Evolutionary conservation across 805 yeast genomes (phyloP), one percentile per base, ranked within the genome.

Genomic region (Pichia thaimueangensis): DNA sequence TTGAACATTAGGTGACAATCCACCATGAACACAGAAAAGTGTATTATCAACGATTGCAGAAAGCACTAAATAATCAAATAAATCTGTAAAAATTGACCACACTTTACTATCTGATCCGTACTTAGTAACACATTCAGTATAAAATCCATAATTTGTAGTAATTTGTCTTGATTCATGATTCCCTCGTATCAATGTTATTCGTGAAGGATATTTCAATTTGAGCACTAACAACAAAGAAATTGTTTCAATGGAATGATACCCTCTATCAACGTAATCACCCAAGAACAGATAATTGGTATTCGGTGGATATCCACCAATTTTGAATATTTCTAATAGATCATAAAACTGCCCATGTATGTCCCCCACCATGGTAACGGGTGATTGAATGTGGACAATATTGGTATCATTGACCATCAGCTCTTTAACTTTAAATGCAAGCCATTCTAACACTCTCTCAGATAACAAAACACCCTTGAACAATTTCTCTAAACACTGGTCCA

Each of bases 291-390:
- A 93, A 63, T 91, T 93, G 2, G 97, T 93, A 55, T 83, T 83
- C 0, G 98, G 97, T 4, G 95, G 84, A 39, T 77, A 75, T 0
- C 97, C 98, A 1, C 97, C 97, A 30, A 91, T 93, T 46, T 82
- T 78, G 64, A 93, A 93, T 27, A 93, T 87, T 60, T 93, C 98
- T 24, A 93, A 63, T 42, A 93, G 67, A 60, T 93, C 98, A 59
- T 89, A 94, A 57, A 86, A 93, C 63, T 93, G 98, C 8, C 97
- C 98, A 56, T 93, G 98, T 35, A 93, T 91, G 58, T 93, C 98
- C 2, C 98, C 98, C 5, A 93, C 97, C 7, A 93, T 86, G 0
- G 97, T 87, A 10, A 93, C 86, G 1, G 98, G 98, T 2, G 94
- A 76, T 28, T 70, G 68, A 7, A 93, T 69, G 34, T 86, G 83